phyloP scores from a whole-genome alignment of 2,329 filamentous ascomycete species.

The Colletotrichum tabaci region DNA sequence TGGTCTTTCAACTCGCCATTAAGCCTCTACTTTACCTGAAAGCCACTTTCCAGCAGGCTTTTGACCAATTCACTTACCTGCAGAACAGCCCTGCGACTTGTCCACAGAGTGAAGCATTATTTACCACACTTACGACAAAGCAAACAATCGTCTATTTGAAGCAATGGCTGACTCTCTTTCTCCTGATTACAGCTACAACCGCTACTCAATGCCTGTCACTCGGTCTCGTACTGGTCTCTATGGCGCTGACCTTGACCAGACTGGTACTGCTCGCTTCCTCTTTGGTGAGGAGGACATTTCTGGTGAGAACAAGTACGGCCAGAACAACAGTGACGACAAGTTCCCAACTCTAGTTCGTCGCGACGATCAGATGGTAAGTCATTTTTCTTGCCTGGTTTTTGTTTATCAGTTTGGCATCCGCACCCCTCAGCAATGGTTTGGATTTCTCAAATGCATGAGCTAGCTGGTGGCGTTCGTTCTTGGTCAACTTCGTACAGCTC shows the following conservation, averaged over 20 bases:
- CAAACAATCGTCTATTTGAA: background rate
- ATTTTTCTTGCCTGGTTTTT: background rate
- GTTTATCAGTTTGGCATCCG: too few species aligned
- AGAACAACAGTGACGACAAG: slow-evolving; percentile 83
- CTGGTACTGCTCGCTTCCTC: slow-evolving; percentile 87
- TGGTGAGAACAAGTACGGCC: slow-evolving; percentile 78
- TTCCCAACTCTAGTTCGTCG: slow-evolving; percentile 88
- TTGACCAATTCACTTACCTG: background rate
- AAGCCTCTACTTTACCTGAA: background rate
- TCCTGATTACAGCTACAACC: slow-evolving; percentile 75
- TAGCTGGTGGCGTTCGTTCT: slow-evolving; percentile 14
- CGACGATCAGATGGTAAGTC: slow-evolving; percentile 69
- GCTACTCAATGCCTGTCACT: slow-evolving; percentile 94
- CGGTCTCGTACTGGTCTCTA: slow-evolving; percentile 77
- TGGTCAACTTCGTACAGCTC: background rate
- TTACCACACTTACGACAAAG: background rate
- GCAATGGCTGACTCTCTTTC: slow-evolving; percentile 41
- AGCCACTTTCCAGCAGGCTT: background rate
- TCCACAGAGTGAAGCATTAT: slow-evolving; percentile 23
- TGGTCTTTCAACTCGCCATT: background rate
- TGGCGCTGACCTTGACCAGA: slow-evolving; percentile 81
- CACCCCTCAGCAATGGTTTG: background rate
- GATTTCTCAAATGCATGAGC: slow-evolving; percentile 3
- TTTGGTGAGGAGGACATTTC: slow-evolving; percentile 84
- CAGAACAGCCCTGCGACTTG: slow-evolving; percentile 18